Conservation (phyloP, 176 grass and related monocot genomes). For the Triticum dicoccoides region DNA sequence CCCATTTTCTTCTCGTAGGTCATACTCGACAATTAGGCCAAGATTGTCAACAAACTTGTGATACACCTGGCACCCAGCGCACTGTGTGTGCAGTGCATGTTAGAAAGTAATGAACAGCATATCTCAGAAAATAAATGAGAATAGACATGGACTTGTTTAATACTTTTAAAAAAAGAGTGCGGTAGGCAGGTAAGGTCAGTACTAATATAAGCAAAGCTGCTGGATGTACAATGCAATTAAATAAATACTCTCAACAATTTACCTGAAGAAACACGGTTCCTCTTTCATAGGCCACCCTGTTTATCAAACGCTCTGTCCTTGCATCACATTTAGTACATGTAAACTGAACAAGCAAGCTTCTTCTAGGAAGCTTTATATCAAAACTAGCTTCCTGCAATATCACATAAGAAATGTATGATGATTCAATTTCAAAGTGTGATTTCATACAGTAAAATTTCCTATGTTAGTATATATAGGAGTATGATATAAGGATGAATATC, state of each 20-base stretch:
- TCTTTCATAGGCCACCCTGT: conserved; percentile 82
- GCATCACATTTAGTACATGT: conserved; percentile 87
- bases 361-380: conserved; percentile 88
- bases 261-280: conserved; percentile 96
- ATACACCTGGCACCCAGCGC: conserved; percentile 83
- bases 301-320: conserved; percentile 79
- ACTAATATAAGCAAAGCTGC: conserved; percentile 15
- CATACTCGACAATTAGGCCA: conserved; percentile 90
- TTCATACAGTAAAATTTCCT: not conserved
- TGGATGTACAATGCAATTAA: not conserved
- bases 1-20: conserved; percentile 55
- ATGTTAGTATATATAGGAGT: not conserved
- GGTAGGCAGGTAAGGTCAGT: not conserved
- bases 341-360: conserved; percentile 89
- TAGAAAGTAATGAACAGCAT: conserved; percentile 17
- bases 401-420: not conserved
- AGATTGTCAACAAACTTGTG: conserved; percentile 98
- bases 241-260: not conserved
- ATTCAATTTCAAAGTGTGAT: not conserved
- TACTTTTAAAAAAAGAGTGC: not conserved
- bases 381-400: conserved; percentile 45
- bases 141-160: not conserved
- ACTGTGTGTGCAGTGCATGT: conserved; percentile 40
- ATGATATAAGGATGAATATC: not conserved
- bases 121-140: not conserved